Evolutionary conservation across 2,329 filamentous ascomycete genomes (phyloP).

Genomic region (Fusarium pseudoanthophilum): DNA sequence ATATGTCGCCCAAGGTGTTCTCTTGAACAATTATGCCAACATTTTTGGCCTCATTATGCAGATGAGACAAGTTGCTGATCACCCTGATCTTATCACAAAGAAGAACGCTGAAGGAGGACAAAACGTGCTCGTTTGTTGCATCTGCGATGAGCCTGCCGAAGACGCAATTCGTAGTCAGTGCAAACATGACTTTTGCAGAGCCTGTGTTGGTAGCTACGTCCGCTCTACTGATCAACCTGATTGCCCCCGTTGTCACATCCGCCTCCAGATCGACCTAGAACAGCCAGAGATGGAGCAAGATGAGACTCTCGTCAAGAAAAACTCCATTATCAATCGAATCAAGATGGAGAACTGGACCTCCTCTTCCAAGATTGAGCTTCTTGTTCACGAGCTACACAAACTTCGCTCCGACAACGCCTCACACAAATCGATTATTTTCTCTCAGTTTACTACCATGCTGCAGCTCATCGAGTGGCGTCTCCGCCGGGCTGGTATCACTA

Average conservation of each 20-base stretch:
- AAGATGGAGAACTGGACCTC: slow-evolving; percentile 99
- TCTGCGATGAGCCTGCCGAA: slow-evolving; percentile 96
- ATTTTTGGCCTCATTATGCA: slow-evolving; percentile 99
- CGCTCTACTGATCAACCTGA: slow-evolving; percentile 79
- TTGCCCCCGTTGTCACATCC: slow-evolving; percentile 92
- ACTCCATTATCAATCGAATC: slow-evolving; percentile 97
- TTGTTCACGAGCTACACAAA: slow-evolving; percentile 93
- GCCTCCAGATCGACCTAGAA: slow-evolving; percentile 89
- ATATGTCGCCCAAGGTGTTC: slow-evolving; percentile 91
- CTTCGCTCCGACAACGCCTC: slow-evolving; percentile 92
- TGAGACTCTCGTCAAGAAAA: slow-evolving; percentile 87
- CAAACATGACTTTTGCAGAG: slow-evolving; percentile 76
- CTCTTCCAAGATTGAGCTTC: slow-evolving; percentile 96
- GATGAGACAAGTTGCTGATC: slow-evolving; percentile 97
- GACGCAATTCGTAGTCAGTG: slow-evolving; percentile 93
- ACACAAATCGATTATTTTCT: slow-evolving; percentile 97
- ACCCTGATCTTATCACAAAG: slow-evolving; percentile 92
- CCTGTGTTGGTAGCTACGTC: slow-evolving; percentile 66
- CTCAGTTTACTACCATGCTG: slow-evolving; percentile 96
- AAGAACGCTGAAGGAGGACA: slow-evolving; percentile 87
- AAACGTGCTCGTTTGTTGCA: slow-evolving; percentile 90
- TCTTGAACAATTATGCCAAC: slow-evolving; percentile 98
- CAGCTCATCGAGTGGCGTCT: slow-evolving; percentile 97
- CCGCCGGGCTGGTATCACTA: slow-evolving; percentile 95
- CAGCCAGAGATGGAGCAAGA: slow-evolving; percentile 96